These are phyloP conservation scores for Pseudopithomyces maydicus DNA, from an alignment of 2,329 filamentous ascomycete genomes.

Conservation along the genomic window DNA sequence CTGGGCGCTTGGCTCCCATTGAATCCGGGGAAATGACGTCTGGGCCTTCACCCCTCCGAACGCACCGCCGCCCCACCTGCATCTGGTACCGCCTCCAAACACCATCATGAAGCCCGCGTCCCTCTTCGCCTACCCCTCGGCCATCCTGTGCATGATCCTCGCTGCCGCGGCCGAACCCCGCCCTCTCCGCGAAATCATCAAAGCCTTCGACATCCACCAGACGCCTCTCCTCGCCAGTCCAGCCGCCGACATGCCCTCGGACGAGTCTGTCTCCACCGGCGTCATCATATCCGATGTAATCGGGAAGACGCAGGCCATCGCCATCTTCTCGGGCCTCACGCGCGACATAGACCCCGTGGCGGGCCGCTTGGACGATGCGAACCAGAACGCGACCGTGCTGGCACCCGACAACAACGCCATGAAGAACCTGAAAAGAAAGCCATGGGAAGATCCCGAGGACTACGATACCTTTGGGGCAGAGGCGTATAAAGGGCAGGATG, in stretches of 20 bases:
- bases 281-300: constrained; percentile 85
- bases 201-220: constrained; percentile 37
- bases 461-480: constrained; percentile 69
- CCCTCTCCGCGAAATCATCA: constrained; percentile 35
- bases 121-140: constrained; percentile 31
- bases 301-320: constrained; percentile 75
- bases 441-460: constrained; percentile 79
- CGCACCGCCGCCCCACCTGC: constrained; percentile 7
- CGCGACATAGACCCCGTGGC: constrained; percentile 75
- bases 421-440: constrained; percentile 78
- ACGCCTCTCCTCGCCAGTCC: constrained; percentile 30
- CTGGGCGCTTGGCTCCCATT: constrained; percentile 26
- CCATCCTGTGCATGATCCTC: constrained; percentile 36
- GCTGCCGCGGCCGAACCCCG: constrained; percentile 38
- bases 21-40: constrained; percentile 38
- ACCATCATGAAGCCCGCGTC: constrained; percentile 34
- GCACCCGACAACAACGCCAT: constrained; percentile 86
- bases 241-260: constrained; percentile 32
- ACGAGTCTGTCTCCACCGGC: constrained; percentile 35
- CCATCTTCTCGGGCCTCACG: constrained; percentile 81
- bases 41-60: constrained; percentile 23
- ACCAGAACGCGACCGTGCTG: constrained; percentile 79
- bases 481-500: constrained; percentile 77
- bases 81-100: constrained; percentile 12
- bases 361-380: constrained; percentile 68